These are phyloP conservation scores for Pterocarpus santalinus DNA, from an alignment of 306 rosid species.

Conservation along the genomic window DNA sequence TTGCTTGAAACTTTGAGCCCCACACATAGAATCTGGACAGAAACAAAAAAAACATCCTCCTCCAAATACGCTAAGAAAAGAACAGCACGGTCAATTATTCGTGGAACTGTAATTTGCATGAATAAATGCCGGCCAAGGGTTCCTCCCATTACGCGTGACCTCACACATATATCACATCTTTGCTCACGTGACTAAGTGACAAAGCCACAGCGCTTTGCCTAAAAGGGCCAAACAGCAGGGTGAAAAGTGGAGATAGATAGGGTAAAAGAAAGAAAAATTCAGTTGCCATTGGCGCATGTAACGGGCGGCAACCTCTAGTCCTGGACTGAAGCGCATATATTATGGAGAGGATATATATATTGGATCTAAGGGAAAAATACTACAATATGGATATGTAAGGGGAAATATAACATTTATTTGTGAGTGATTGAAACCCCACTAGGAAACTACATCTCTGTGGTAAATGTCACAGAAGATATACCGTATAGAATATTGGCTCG, in stretches of 20 bases:
- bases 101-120: slow-evolving; percentile 69
- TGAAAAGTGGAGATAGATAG: neutral
- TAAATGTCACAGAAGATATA: too few species aligned
- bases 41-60: slow-evolving; percentile 66
- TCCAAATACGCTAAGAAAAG: slow-evolving; percentile 53
- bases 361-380: too few species aligned
- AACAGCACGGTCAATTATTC: slow-evolving; percentile 56
- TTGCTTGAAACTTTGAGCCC: slow-evolving; percentile 52
- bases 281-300: slow-evolving; percentile 7
- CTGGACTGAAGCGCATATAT: neutral
- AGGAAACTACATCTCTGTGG: too few species aligned
- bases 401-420: too few species aligned
- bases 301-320: neutral
- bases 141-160: slow-evolving; percentile 51
- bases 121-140: slow-evolving; percentile 51
- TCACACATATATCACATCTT: neutral
- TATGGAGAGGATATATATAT: too few species aligned
- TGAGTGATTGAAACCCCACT: too few species aligned
- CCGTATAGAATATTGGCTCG: too few species aligned
- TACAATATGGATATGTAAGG: too few species aligned
- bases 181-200: slow-evolving; percentile 55
- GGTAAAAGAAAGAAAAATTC: neutral
- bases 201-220: neutral
- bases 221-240: neutral
- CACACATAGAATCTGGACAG: slow-evolving; percentile 55